Evolutionary conservation across 108 stramenopile genomes (phyloP).

Genomic region (Poteriospumella lacustris): DNA sequence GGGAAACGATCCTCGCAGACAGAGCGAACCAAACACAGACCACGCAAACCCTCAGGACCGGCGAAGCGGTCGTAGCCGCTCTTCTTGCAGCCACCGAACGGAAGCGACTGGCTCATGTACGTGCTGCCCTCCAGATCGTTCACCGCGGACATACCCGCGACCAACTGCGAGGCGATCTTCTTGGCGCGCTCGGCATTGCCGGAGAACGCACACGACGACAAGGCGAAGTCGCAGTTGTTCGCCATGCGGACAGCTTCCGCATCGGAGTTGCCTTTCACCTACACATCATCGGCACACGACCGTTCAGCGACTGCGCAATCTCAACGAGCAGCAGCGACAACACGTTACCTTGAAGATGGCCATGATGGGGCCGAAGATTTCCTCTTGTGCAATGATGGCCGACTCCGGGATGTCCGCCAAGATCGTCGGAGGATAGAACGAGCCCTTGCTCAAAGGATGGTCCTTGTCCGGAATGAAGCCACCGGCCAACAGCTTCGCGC

Average conservation of each 20-base stretch:
- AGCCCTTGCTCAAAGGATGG: slow-evolving; percentile 49
- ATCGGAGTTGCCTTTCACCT: slow-evolving; percentile 37
- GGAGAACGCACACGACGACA: slow-evolving; percentile 85
- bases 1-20: slow-evolving; percentile 78
- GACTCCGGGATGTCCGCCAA: slow-evolving; percentile 78
- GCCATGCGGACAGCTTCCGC: slow-evolving; percentile 33
- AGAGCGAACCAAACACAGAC: slow-evolving; percentile 81
- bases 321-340: slow-evolving; percentile 65
- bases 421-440: slow-evolving; percentile 92
- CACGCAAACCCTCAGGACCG: slow-evolving; percentile 92
- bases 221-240: slow-evolving; percentile 65
- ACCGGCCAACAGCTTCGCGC: slow-evolving; percentile 79
- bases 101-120: slow-evolving; percentile 89
- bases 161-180: slow-evolving; percentile 72
- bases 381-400: slow-evolving; percentile 89
- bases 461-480: slow-evolving; percentile 62
- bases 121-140: slow-evolving; percentile 90
- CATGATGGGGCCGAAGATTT: slow-evolving; percentile 98
- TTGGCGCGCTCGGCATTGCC: slow-evolving; percentile 61
- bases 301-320: slow-evolving; percentile 63
- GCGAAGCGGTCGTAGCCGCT: slow-evolving; percentile 95
- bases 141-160: slow-evolving; percentile 89
- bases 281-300: slow-evolving; percentile 46
- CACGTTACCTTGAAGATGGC: slow-evolving; percentile 77
- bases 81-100: slow-evolving; percentile 95